Evolutionary conservation across 2,329 filamentous ascomycete species (phyloP), one percentile per base, ranked within the genome.

Genomic region (Aspergillus novoparasiticus): DNA sequence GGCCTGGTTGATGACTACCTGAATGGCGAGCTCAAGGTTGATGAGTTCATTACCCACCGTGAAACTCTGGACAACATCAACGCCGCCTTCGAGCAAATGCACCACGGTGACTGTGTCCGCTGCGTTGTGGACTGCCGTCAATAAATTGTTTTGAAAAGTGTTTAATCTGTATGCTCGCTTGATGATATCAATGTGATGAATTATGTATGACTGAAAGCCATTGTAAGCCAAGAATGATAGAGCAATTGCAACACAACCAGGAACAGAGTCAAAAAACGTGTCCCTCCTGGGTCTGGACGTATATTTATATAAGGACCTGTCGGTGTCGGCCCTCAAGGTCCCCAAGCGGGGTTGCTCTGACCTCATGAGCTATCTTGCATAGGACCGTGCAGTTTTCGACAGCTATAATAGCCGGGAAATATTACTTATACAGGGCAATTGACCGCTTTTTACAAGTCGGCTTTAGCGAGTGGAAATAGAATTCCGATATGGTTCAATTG

Each of bases 41-140:
- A 98, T 78, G 95, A 99, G 84, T 98, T 98, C 84, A 98, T 99
- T 83, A 99, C 95, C 36, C 95, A 99, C 84, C 89, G 94, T 72
- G 92, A 96, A 83, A 86, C 85, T 4, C 84, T 99, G 51, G 82
- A 83, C 64, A 88, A 91, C 74, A 96, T 99, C 81, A 98, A 98
- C 85, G 83, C 85, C 58, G 94, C 93, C 23, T 99, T 97, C 75
- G 87, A 93, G 68, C 88, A 90, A 72, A 99, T 99, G 95, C 96
- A 97, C 86, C 86, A 89, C 64, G 95, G 95, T 63, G 94, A 98
- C 81, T 99, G 95, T 82, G 97, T 99, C 75, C 92, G 95, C 68
- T 96, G 93, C 71, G 95, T 98, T 11, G 91, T 97, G 59, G 88
- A 89, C 67, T 88, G 86, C 61, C 65, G 58, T 64, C 43, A 59